Evolutionary conservation across 805 yeast species (phyloP), one percentile per base, ranked within the genome.

Genomic region (Kregervanrija pseudodelftensis): DNA sequence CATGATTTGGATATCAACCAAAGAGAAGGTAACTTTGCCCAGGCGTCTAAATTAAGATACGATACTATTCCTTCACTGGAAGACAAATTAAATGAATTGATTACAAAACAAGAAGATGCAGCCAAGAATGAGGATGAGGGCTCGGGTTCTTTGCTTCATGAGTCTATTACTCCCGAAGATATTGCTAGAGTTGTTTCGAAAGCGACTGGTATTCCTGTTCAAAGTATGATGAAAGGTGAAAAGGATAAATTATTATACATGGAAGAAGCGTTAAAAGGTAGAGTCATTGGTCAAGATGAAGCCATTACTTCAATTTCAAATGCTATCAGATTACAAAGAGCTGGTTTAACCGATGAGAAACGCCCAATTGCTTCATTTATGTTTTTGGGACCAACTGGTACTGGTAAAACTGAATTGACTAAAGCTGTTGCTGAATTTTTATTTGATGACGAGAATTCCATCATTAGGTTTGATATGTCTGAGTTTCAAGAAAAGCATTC

Each of bases 351-450:
- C 9, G 85, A 86, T 62, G 96, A 89, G 51, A 85, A 85, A 64
- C 77, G 97, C 49, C 99, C 99, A 7, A 90, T 91, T 56, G 98
- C 97, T 1, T 85, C 95, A 44, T 93, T 93, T 65, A 83, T 91
- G 84, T 93, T 93, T 65, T 71, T 93, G 52, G 99, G 99, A 16
- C 98, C 99, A 43, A 93, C 99, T 0, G 99, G 99, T 68, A 91
- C 98, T 0, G 99, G 99, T 68, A 91, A 91, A 65, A 93, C 99
- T 0, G 98, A 93, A 64, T 73, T 93, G 42, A 90, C 97, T 8
- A 91, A 93, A 63, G 82, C 95, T 0, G 73, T 91, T 46, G 96
- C 98, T 2, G 89, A 88, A 55, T 93, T 93, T 56, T 66, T 91
- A 55, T 93, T 93, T 66, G 93, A 89, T 58, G 91, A 91, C 62